Conservation (phyloP, 352 stramenopile species). For the Phytophthora sansomeana region DNA sequence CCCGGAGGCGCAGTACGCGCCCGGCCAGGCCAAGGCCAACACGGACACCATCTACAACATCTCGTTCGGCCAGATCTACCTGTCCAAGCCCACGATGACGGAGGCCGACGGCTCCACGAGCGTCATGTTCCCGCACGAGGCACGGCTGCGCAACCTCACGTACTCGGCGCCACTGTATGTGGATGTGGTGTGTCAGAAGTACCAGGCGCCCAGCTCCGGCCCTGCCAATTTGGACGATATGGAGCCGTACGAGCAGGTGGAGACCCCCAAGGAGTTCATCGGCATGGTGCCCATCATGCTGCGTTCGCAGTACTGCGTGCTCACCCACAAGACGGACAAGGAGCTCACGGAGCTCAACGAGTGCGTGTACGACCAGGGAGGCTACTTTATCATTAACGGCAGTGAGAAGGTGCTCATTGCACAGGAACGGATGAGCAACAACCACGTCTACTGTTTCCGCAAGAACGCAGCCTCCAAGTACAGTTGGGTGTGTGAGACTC, state of each 20-base stretch:
- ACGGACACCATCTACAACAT: slow-evolving; percentile 95
- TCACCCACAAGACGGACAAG: slow-evolving; percentile 94
- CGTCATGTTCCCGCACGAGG: slow-evolving; percentile 99
- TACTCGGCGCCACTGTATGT: slow-evolving; percentile 99
- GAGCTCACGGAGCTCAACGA: slow-evolving; percentile 96
- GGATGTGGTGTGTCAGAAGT: slow-evolving; percentile 97
- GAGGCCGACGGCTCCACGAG: slow-evolving; percentile 97
- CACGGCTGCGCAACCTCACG: slow-evolving; percentile 98
- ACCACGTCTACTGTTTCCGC: slow-evolving; percentile 99
- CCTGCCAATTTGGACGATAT: slow-evolving; percentile 86
- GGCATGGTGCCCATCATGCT: slow-evolving; percentile 99
- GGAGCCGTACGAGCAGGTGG: slow-evolving; percentile 88
- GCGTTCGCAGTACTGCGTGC: slow-evolving; percentile 95
- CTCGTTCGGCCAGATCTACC: slow-evolving; percentile 98
- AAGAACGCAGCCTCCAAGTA: slow-evolving; percentile 98
- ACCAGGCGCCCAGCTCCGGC: slow-evolving; percentile 64
- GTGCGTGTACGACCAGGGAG: slow-evolving; percentile 99
- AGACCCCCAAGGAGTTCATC: slow-evolving; percentile 95
- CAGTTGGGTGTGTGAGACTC: slow-evolving; percentile 96
- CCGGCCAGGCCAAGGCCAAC: slow-evolving; percentile 94
- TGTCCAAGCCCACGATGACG: slow-evolving; percentile 97
- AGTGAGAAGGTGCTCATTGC: slow-evolving; percentile 99
- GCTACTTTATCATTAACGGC: slow-evolving; percentile 99
- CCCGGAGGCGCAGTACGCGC: slow-evolving; percentile 96
- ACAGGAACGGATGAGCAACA: slow-evolving; percentile 99